Evolutionary conservation across 2,329 filamentous ascomycete genomes (phyloP), one percentile per base, ranked within the genome.

Genomic region (Neofusicoccum parvum): DNA sequence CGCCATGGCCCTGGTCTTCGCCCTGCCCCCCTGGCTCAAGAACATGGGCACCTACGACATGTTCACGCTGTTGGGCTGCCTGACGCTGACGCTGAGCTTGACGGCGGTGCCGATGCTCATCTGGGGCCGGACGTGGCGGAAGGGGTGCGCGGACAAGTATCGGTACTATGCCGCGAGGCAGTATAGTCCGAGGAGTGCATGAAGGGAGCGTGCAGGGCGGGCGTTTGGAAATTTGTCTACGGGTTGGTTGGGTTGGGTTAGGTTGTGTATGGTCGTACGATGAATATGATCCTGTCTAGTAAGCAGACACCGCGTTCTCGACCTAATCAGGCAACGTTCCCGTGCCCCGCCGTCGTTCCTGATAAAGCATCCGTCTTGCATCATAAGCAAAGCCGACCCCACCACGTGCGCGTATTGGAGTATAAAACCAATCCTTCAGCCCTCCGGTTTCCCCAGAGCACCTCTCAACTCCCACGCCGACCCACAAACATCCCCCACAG

Each of bases 1-100:
- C 49, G 74, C 75, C 17, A 81, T 79, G 1, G 73, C 78, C 15
- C 78, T 84, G 49, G 76, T 83, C n/a, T 84, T 84, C 67, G 78
- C 78, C 0, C 72, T 83, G 27, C 72, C 76, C 0, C 78, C 79
- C 0, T 83, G 82, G 79, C 75, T 78, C 10, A 69, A 70, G 17
- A 69, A 65, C 1, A 73, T 80, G 27, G 80, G 80, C 6, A 69
- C 80, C 34, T 72, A 75, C 17, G 79, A 80, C 67, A 77, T 81
- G 15, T 79, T 80, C 66, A 75, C 80, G 46, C 75, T 76, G 4
- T 78, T 80, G 48, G 76, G 56, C 14, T 46, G 56, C 17, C 37
- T 68, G 27, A 70, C 34, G 14, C 14, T 34, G 10, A 5, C 23
- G 46, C 14, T 54, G 17, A 23, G 39, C 10, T 5, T 50, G 10